These are phyloP conservation scores for Diospyros lotus DNA, from an alignment of 148 eudicot species.

Conservation along the genomic window DNA sequence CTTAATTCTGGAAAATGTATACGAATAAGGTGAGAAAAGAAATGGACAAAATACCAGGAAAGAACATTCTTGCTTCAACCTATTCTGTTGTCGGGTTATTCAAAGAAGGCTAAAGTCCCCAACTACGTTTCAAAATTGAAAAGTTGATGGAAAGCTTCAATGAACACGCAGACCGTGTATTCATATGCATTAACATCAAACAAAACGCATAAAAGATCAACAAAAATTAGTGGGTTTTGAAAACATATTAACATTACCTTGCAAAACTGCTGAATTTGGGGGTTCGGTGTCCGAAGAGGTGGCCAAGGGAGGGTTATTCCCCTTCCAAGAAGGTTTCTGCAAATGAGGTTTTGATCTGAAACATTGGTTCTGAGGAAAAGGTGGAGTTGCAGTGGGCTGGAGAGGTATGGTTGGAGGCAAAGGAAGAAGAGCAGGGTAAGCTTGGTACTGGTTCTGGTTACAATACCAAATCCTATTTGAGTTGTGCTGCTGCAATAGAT, in stretches of 20 bases:
- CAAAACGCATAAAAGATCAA: not conserved
- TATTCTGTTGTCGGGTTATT: not conserved
- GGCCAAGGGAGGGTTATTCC: conserved; percentile 30
- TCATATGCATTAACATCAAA: too few relatives aligned
- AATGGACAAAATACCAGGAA: not conserved
- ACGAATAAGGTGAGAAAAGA: not conserved
- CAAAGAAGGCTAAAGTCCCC: not conserved
- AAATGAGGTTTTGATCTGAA: conserved; percentile 44
- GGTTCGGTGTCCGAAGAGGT: conserved; percentile 31
- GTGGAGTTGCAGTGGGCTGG: conserved; percentile 25
- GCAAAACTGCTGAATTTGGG: conserved; percentile 27
- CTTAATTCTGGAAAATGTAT: not conserved
- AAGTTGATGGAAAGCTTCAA: not conserved
- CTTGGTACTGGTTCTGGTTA: conserved; percentile 44
- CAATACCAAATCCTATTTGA: conserved; percentile 39
- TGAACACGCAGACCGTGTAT: not conserved
- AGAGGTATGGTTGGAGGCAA: conserved; percentile 59
- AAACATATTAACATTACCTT: conserved; percentile 28
- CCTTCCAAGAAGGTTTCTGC: conserved; percentile 37
- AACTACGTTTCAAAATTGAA: not conserved
- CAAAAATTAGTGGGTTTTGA: not conserved
- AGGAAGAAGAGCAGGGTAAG: conserved; percentile 65
- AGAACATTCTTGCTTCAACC: not conserved
- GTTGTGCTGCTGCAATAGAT: conserved; percentile 28
- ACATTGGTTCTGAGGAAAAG: conserved; percentile 42